These are phyloP conservation scores for Penicillium psychrofluorescens DNA, from an alignment of 495 filamentous ascomycete species.

Conservation along the genomic window DNA sequence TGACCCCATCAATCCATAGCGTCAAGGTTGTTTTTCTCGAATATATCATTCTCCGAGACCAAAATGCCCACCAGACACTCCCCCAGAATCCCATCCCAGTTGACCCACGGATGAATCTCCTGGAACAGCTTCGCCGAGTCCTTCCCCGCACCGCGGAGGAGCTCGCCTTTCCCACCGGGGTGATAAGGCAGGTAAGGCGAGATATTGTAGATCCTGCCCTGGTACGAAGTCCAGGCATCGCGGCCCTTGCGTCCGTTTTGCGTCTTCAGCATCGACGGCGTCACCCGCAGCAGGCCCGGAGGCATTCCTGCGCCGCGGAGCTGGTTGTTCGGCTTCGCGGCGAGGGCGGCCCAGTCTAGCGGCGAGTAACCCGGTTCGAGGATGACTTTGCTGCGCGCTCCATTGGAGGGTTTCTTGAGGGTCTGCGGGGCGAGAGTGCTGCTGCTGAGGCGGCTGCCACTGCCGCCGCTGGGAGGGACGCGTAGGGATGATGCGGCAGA, in stretches of 20 bases:
- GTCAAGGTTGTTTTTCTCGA: constrained; percentile 44
- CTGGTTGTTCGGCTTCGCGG: constrained; percentile 54
- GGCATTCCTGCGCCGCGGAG: constrained; percentile 55
- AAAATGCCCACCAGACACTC: constrained; percentile 80
- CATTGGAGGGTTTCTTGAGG: constrained; percentile 29
- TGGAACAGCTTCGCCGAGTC: constrained; percentile 70
- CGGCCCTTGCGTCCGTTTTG: constrained; percentile 74
- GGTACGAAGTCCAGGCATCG: constrained; percentile 82
- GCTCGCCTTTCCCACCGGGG: constrained; percentile 81
- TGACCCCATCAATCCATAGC: constrained; percentile 56
- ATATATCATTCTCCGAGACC: constrained; percentile 65
- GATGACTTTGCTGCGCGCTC: constrained; percentile 47
- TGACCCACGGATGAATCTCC: constrained; percentile 96
- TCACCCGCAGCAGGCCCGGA: constrained; percentile 53
- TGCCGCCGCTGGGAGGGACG: constrained; percentile 12
- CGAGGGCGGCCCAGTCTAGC: constrained; percentile 87
- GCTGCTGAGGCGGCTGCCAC: constrained; percentile 23
- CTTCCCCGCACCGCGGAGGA: constrained; percentile 71
- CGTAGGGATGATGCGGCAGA: constrained; percentile 28
- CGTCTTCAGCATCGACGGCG: constrained; percentile 66
- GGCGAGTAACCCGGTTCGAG: constrained; percentile 85
- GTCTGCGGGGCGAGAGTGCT: constrained; percentile 30
- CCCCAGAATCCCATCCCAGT: constrained; percentile 87
- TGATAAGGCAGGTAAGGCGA: constrained; percentile 85
- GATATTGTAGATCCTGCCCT: constrained; percentile 89